These are phyloP conservation scores for Quercus gilva DNA, from an alignment of 306 rosid species.

Conservation along the genomic window DNA sequence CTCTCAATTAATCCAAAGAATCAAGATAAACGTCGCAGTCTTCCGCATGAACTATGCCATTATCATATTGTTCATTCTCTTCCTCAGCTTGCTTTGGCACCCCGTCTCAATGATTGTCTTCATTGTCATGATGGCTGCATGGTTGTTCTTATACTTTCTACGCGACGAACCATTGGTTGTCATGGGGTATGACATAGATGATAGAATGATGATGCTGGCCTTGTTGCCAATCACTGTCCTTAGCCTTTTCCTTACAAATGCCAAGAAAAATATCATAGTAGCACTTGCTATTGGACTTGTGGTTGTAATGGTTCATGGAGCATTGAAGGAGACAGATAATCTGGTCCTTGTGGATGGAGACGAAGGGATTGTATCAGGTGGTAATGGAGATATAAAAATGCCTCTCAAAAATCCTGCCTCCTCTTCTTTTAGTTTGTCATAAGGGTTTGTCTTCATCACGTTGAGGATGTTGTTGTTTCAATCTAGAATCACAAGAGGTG, in stretches of 20 bases:
- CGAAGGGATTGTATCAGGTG: conserved; percentile 31
- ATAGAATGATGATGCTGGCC: conserved; percentile 28
- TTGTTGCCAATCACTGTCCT: conserved; percentile 37
- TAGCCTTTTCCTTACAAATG: conserved; percentile 40
- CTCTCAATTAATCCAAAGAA: conserved; percentile 30
- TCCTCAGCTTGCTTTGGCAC: conserved; percentile 55
- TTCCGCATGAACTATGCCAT: conserved; percentile 53
- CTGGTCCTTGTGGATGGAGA: conserved; percentile 44
- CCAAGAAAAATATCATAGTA: conserved; percentile 33
- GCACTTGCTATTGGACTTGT: conserved; percentile 34
- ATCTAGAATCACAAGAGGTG: too few species aligned
- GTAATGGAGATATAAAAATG: conserved; percentile 30
- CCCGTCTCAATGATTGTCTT: conserved; percentile 47
- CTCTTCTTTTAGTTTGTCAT: conserved; percentile 47
- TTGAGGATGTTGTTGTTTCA: neutral
- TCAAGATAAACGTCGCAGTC: conserved; percentile 40
- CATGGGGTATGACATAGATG: conserved; percentile 35
- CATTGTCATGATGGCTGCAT: conserved; percentile 37
- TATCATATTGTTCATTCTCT: conserved; percentile 32
- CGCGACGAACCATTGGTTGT: conserved; percentile 43
- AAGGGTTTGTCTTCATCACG: neutral
- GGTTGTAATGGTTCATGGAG: conserved; percentile 43
- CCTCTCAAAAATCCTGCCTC: conserved; percentile 65
- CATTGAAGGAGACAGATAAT: conserved; percentile 54
- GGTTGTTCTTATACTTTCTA: conserved; percentile 51